Base-by-base conservation (phyloP, 805 yeast genomes). In the Lachancea dasiensis region DNA sequence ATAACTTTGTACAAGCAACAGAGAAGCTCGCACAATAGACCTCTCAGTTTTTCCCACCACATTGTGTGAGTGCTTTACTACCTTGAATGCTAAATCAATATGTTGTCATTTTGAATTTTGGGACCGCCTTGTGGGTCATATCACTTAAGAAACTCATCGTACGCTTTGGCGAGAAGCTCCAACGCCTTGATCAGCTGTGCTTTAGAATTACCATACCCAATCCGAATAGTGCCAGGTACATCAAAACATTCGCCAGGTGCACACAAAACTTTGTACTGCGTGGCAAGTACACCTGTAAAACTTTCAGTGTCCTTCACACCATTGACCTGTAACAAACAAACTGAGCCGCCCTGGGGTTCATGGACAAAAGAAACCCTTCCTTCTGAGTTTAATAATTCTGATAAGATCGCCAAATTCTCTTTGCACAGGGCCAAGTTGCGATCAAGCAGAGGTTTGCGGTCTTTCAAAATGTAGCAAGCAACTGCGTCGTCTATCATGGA, bases 241-340 rank as follows among this genome's bases (percentile, higher is more conserved):
- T 53, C 61, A 49, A 73, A 72, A 2, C 64, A 57, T 39, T 71
- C 77, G 3, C 78, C 78, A 1, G 79, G 79, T 4, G 70, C 73
- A 17, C 63, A 52, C 42, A 74, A 54, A 0, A 66, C 58, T 11
- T 49, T 44, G 45, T 61, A 46, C 18, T 61, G 44, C 6, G 49
- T 56, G 5, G 70, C 70, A 25, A 74, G 49, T 6, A 57, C 63
- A 6, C 38, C 42, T 14, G 68, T 60, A 40, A 74, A 50, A 5
- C 52, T 45, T 24, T 43, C 45, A 4, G 75, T 62, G 33, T 64
- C 49, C 14, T 43, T 25, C 2, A 50, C 47, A 6, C 55, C 56
- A 19, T 55, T 54, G 11, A 71, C 47, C 34, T 59, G 59, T 7
- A 73, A 41, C 34, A 73, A 64, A 24, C 72, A 62, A 2, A 75